Evolutionary conservation across 1,284 basidiomycete genomes (phyloP).

Genomic region (Cutaneotrichosporon curvatum): DNA sequence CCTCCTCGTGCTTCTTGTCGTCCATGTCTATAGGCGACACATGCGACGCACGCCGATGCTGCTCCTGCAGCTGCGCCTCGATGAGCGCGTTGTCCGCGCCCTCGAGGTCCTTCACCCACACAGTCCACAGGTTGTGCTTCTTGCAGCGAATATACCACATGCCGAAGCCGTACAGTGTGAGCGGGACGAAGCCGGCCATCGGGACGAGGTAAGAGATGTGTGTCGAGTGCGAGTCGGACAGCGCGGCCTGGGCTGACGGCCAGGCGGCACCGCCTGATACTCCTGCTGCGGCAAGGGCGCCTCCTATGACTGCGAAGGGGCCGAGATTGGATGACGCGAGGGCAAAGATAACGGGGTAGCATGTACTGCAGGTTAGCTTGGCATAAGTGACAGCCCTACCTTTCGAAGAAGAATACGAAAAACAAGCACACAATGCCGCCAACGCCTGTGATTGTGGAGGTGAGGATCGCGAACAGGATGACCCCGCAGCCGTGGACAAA

Average conservation of each 20-base stretch:
- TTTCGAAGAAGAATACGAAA: conserved; percentile 34
- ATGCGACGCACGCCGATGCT: no score
- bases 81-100: conserved; percentile 3
- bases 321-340: conserved; percentile 32
- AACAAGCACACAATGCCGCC: conserved; percentile 33
- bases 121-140: conserved; percentile 8
- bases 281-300: conserved; percentile 26
- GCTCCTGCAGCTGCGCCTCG: background rate
- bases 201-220: conserved; percentile 24
- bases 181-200: conserved; percentile 22
- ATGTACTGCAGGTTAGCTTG: conserved; percentile 7
- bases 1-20: no score
- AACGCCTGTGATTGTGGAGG: conserved; percentile 19
- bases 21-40: no score
- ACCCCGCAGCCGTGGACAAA: conserved; percentile 24
- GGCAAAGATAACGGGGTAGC: conserved; percentile 35
- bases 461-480: conserved; percentile 30
- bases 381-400: no score
- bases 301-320: conserved; percentile 27
- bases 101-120: conserved; percentile 15
- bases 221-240: conserved; percentile 16
- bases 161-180: conserved; percentile 19
- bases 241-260: conserved; percentile 23
- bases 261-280: conserved; percentile 28
- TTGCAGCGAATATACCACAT: conserved; percentile 22